Conservation (phyloP, 2,329 filamentous ascomycete genomes). For the Sporothrix humicola region DNA sequence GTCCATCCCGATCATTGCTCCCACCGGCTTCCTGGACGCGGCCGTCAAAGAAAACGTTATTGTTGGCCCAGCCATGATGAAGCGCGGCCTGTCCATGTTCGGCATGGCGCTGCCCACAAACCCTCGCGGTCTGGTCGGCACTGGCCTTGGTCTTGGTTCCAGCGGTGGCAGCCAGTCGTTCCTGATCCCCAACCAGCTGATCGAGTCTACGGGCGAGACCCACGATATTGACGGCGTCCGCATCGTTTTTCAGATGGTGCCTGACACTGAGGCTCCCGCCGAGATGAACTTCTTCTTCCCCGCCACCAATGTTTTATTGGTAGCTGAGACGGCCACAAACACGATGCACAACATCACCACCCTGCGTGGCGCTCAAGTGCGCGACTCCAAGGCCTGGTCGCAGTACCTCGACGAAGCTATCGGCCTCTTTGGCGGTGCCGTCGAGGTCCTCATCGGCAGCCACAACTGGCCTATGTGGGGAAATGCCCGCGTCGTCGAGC, state of each 20-base stretch:
- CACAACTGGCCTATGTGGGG: conserved; percentile 34
- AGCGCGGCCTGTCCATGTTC: conserved; percentile 32
- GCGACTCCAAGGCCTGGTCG: conserved; percentile 32
- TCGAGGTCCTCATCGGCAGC: conserved; percentile 28
- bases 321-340: conserved; percentile 30
- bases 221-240: conserved; percentile 26
- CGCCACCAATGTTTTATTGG: conserved; percentile 13
- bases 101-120: conserved; percentile 26
- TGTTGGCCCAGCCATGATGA: conserved; percentile 29
- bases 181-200: conserved; percentile 19
- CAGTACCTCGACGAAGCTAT: conserved; percentile 29
- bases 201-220: conserved; percentile 19
- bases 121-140: conserved; percentile 14
- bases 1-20: conserved; percentile 23
- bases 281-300: conserved; percentile 32
- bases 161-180: conserved; percentile 12
- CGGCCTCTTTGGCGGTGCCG: conserved; percentile 13
- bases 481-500: conserved; percentile 5
- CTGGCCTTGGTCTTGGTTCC: conserved; percentile 16
- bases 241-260: conserved; percentile 31
- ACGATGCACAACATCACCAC: conserved; percentile 32
- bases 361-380: conserved; percentile 29
- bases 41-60: conserved; percentile 25
- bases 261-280: conserved; percentile 31
- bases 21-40: conserved; percentile 27